Percentiles rank a stretch among this genome's conserved stretches.
phyloP scores from a whole-genome alignment of 306 rosid genomes.

The Begonia masoniana region DNA sequence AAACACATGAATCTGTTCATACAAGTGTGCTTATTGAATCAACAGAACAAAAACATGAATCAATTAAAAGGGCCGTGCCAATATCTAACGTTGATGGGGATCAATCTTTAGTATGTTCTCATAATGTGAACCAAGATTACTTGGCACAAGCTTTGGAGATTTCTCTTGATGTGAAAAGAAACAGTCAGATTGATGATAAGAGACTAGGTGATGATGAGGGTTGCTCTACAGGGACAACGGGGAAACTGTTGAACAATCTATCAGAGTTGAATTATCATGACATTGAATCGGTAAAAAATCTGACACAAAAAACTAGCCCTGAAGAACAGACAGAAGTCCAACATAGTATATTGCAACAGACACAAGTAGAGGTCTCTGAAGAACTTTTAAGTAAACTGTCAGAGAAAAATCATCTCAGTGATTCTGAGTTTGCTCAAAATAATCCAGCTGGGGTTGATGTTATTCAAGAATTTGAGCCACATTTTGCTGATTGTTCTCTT shows the following conservation, averaged over 20 bases:
- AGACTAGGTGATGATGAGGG: background rate
- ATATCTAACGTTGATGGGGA: background rate
- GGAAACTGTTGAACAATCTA: too few species aligned
- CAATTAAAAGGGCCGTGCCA: background rate
- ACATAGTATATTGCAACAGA: conserved; percentile 13
- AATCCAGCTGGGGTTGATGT: conserved; percentile 20
- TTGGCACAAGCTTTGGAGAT: conserved; percentile 3
- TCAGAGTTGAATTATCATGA: background rate
- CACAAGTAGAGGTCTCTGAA: conserved; percentile 18
- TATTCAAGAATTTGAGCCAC: conserved; percentile 17
- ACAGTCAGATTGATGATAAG: background rate
- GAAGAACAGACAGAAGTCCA: conserved; percentile 3
- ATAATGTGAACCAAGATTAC: background rate
- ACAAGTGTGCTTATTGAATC: conserved; percentile 19
- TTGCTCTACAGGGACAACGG: background rate
- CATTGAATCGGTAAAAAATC: conserved; percentile 2
- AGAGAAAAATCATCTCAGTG: conserved; percentile 20
- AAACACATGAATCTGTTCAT: conserved; percentile 13
- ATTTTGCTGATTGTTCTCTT: conserved; percentile 26
- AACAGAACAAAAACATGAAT: background rate
- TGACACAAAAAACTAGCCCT: background rate
- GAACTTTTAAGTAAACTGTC: conserved; percentile 21
- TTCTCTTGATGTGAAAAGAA: conserved; percentile 6
- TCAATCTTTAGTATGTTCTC: background rate
- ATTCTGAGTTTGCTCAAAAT: conserved; percentile 18